These are phyloP conservation scores for Dendryphion nanum DNA, from an alignment of 2,329 filamentous ascomycete genomes.

Conservation along the genomic window DNA sequence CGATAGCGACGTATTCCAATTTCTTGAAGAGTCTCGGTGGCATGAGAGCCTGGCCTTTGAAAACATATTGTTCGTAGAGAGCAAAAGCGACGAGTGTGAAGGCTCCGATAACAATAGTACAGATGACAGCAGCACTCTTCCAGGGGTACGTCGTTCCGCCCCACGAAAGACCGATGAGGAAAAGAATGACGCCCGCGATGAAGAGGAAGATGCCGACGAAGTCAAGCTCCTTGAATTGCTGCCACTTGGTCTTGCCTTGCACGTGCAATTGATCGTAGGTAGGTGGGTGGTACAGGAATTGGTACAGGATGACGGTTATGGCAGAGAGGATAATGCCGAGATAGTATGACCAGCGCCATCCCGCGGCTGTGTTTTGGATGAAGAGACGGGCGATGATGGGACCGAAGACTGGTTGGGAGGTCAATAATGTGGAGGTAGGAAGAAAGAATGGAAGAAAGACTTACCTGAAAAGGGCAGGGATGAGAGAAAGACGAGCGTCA, in stretches of 20 bases:
- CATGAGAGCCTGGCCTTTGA: slow-evolving; percentile 31
- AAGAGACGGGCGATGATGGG: slow-evolving; percentile 48
- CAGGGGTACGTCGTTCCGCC: slow-evolving; percentile 37
- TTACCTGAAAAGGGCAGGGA: slow-evolving; percentile 29
- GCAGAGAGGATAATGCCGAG: slow-evolving; percentile 47
- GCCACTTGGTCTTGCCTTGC: slow-evolving; percentile 21
- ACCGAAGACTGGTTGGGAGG: slow-evolving; percentile 36
- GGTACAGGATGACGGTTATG: slow-evolving; percentile 42
- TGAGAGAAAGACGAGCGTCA: slow-evolving; percentile 20
- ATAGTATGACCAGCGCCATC: slow-evolving; percentile 49
- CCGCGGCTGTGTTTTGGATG: slow-evolving; percentile 38
- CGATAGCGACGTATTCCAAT: slow-evolving; percentile 20
- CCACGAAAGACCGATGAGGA: slow-evolving; percentile 48
- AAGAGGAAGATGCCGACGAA: slow-evolving; percentile 47
- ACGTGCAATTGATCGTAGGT: slow-evolving; percentile 40
- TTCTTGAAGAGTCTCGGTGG: slow-evolving; percentile 35
- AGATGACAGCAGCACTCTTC: slow-evolving; percentile 21
- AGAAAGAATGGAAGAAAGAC: slow-evolving; percentile 1
- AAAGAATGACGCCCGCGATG: slow-evolving; percentile 42
- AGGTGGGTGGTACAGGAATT: slow-evolving; percentile 51
- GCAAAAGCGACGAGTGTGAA: slow-evolving; percentile 23
- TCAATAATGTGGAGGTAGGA: not conserved
- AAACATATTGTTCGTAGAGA: slow-evolving; percentile 23
- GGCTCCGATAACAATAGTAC: slow-evolving; percentile 14
- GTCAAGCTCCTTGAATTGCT: slow-evolving; percentile 39